Conservation (phyloP, 257 asterid species). For the Paraleonurus japonicus region DNA sequence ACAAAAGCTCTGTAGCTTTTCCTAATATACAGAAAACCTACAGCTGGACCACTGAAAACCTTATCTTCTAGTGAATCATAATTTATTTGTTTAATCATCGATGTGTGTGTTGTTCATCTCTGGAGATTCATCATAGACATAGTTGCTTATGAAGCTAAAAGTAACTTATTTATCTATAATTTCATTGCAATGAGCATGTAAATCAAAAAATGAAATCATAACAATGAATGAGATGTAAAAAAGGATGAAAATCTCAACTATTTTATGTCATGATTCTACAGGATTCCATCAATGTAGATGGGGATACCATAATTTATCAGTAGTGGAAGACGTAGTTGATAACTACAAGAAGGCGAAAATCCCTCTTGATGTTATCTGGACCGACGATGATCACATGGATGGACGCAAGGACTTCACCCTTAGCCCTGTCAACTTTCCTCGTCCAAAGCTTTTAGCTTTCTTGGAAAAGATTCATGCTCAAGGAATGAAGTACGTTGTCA, state of each 20-base stretch:
- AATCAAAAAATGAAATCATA: neutral
- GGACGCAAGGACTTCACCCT: conserved; percentile 91
- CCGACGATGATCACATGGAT: conserved; percentile 98
- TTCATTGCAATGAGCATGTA: neutral
- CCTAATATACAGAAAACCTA: conserved; percentile 16
- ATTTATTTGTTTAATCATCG: neutral
- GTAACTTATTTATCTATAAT: neutral
- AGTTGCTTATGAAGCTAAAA: neutral
- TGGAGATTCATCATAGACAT: neutral
- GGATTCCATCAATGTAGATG: conserved; percentile 99
- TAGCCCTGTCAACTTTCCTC: conserved; percentile 74
- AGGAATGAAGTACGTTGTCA: conserved; percentile 91
- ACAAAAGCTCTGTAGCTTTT: conserved; percentile 10
- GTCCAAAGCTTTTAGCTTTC: conserved; percentile 70
- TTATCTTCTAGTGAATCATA: conserved; percentile 18
- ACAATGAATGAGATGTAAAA: neutral
- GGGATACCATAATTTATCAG: conserved; percentile 92
- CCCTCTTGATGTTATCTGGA: conserved; percentile 98
- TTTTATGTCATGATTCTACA: conserved; percentile 30
- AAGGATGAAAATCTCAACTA: neutral
- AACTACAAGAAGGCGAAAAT: conserved; percentile 71
- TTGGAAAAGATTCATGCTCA: conserved; percentile 70
- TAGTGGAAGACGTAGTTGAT: conserved; percentile 86
- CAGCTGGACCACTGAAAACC: conserved; percentile 32
- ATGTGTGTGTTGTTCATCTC: neutral